Evolutionary conservation across 371 early-diverging fungal genomes (phyloP), one percentile per base, ranked within the genome.

Genomic region (Batkoa obscura): DNA sequence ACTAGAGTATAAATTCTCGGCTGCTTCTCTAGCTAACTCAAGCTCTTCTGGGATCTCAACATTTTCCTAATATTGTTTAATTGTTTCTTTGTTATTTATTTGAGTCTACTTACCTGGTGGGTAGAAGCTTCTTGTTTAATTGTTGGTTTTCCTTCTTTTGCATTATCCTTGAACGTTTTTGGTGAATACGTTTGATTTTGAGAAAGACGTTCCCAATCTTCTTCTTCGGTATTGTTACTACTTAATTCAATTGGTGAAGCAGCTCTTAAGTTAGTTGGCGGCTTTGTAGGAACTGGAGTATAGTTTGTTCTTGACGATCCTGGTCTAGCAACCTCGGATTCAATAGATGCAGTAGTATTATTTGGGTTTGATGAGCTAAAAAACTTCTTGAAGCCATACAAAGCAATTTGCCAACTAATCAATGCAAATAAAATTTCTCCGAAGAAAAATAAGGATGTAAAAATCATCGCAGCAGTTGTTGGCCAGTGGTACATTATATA

Each of bases 401-500:
- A 6, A 4, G 15, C 23, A 4, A 36, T 10, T 13, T 15, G 51
- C 51, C 51, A 50, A 50, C 32, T 35, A 50, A 50, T 15, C 4
- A 50, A 15, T 31, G 32, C 23, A 30, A 35, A 17, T 13, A 50
- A 8, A 17, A 50, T 17, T 35, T 50, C 51, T 9, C 32, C 23
- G 13, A 50, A 8, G 51, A 50, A 50, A 35, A 50, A 50, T 32
- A 50, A 32, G 10, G 51, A 31, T 6, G 51, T 50, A 9, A 50
- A 32, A 6, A 50, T 32, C 23, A 35, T 8, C 6, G 51, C 51
- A 6, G 51, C 15, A 3, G 15, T 50, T 32, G 36, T 35, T n/a
- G 51, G 31, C 51, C 51, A 50, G 15, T 36, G 10, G 34, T 50
- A 50, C 51, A 50, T 50, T 6, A 50, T 6, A 35, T 50, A 50